Percentiles rank a stretch among this genome's conserved stretches.
phyloP scores from a whole-genome alignment of 2,329 filamentous ascomycete genomes.

The Aspergillus tanneri region DNA sequence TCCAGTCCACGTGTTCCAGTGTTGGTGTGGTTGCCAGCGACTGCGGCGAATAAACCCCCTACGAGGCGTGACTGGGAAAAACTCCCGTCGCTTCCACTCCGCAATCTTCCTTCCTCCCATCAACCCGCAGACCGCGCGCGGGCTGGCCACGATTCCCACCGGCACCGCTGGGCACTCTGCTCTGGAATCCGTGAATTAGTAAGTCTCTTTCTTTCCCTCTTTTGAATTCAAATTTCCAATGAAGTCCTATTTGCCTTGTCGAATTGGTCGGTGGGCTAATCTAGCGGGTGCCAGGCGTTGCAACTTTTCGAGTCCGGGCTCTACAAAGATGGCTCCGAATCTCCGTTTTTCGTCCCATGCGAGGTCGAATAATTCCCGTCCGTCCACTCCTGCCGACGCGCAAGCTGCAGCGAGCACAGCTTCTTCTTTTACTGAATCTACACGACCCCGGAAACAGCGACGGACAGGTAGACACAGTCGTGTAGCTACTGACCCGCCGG shows the following conservation, averaged over 20 bases:
- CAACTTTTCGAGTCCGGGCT: constrained; percentile 21
- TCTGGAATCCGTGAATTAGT: constrained; percentile 25
- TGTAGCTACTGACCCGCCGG: constrained; percentile 24
- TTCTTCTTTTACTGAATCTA: constrained; percentile 28
- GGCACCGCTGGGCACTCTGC: constrained; percentile 32
- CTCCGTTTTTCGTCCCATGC: constrained; percentile 36
- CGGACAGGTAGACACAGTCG: constrained; percentile 31
- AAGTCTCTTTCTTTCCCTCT: constrained; percentile 15
- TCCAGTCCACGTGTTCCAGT: constrained; percentile 11
- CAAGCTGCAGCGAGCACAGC: constrained; percentile 18
- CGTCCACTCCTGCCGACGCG: constrained; percentile 31
- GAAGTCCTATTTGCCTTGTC: no score
- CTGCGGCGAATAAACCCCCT: constrained; percentile 23
- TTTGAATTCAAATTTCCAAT: not conserved
- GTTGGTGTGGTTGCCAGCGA: constrained; percentile 19
- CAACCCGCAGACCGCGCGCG: constrained; percentile 33
- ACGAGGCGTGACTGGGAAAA: constrained; percentile 30
- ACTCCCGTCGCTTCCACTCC: constrained; percentile 27
- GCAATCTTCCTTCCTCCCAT: constrained; percentile 27
- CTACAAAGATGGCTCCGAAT: constrained; percentile 35
- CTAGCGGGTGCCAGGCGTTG: constrained; percentile 14
- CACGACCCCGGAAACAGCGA: constrained; percentile 34
- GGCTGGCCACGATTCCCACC: constrained; percentile 32
- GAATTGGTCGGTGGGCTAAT: constrained; percentile 23
- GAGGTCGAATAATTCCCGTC: constrained; percentile 32